Evolutionary conservation across 441 rosid genomes (phyloP), one percentile per base, ranked within the genome.

Genomic region (Populus tomentosa): DNA sequence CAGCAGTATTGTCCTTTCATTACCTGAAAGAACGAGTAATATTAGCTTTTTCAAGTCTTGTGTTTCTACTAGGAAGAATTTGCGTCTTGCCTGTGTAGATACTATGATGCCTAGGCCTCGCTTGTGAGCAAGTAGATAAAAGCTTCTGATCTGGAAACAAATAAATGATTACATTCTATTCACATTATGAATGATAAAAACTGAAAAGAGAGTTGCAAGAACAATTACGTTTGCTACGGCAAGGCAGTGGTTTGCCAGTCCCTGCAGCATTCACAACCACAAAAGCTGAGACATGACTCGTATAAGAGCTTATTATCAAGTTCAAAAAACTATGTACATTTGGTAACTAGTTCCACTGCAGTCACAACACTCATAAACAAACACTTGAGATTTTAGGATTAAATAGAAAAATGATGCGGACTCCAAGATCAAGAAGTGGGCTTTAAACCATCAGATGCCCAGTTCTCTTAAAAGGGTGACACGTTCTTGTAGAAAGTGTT

Each of bases 91-190:
- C 94, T 76, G 85, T 84, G 82, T 90, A 84, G 70, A 87, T 75
- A 73, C 73, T 82, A 46, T 78, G 82, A 70, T 32, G 88, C 81
- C 84, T 86, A 5, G 85, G 84, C 72, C 85, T 83, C 21, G 95
- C 80, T 79, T 84, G 88, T n/a, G 88, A 90, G 82, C 99, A 96
- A 83, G 84, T 87, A 38, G 87, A 86, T 36, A 80, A 82, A 63
- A 96, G 88, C 85, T 89, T 90, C 69, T 89, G 88, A 72, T 84
- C 93, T 92, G 88, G 63, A 75, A 59, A 73, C 61, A 73, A 46
- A 18, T 63, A 20, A 68, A 24, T 10, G 33, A 63, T 32, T 2
- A 72, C 6, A 72, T 11, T 9, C 26, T 73, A 71, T n/a, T 26
- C 33, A 70, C 11, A 32, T 26, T 11, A 65, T 38, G 69, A 56